These are phyloP conservation scores for Yarrowia yakushimensis DNA, from an alignment of 805 yeast genomes.

Conservation along the genomic window DNA sequence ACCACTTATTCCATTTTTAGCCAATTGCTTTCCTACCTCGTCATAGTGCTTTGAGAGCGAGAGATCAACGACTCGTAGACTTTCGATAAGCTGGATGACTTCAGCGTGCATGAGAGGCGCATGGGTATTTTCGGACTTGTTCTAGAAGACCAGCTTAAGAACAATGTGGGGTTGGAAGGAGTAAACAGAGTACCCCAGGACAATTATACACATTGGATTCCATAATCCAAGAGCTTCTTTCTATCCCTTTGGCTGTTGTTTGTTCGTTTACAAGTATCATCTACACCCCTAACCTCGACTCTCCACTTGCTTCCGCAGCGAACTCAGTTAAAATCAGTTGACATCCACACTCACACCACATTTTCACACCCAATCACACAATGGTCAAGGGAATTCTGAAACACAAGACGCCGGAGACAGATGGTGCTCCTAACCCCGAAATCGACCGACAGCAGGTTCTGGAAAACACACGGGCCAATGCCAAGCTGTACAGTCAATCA, in stretches of 20 bases:
- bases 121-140: background rate
- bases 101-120: slow-evolving; percentile 1
- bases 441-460: slow-evolving; percentile 63
- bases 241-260: background rate
- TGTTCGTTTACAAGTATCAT: background rate
- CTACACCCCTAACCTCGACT: slow-evolving; percentile 6
- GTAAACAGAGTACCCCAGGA: too few relatives aligned
- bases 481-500: slow-evolving; percentile 40
- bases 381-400: slow-evolving; percentile 22
- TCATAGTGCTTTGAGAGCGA: slow-evolving; percentile 1
- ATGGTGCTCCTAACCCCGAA: slow-evolving; percentile 1
- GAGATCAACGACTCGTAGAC: too few relatives aligned
- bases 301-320: background rate
- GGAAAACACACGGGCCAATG: slow-evolving; percentile 73
- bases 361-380: background rate
- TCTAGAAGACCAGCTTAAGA: background rate
- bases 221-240: too few relatives aligned
- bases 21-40: too few relatives aligned
- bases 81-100: slow-evolving; percentile 5
- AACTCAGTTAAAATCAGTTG: background rate
- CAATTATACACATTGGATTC: too few relatives aligned
- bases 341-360: background rate
- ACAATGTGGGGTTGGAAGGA: background rate
- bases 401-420: slow-evolving; percentile 3
- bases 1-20: too few relatives aligned